phyloP scores from a whole-genome alignment of 2,329 filamentous ascomycete species.

The Tolypocladium album region DNA sequence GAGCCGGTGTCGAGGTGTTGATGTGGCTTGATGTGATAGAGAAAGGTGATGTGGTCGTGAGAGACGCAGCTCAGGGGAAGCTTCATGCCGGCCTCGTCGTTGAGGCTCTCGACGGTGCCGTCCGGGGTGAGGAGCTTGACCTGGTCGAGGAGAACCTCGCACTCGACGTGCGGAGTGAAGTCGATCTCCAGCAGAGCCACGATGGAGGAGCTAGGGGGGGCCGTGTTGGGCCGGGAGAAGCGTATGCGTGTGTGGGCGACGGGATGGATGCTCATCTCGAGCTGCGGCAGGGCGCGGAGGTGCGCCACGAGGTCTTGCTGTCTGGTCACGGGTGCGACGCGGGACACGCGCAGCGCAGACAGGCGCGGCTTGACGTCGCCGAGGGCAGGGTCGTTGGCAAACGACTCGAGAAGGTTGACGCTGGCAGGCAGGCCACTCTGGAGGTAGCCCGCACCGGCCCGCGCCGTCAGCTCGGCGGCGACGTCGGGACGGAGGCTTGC shows the following conservation, averaged over 20 bases:
- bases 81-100: conserved; percentile 32
- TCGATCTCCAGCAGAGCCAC: conserved; percentile 66
- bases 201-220: conserved; percentile 47
- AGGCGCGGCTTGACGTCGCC: conserved; percentile 53
- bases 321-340: conserved; percentile 58
- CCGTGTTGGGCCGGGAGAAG: conserved; percentile 53
- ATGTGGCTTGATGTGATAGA: conserved; percentile 54
- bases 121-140: conserved; percentile 47
- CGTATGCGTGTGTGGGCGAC: conserved; percentile 63
- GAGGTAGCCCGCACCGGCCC: conserved; percentile 48
- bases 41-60: conserved; percentile 64
- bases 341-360: conserved; percentile 63
- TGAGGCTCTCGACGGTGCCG: conserved; percentile 48
- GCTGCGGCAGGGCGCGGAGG: conserved; percentile 51
- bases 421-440: conserved; percentile 58
- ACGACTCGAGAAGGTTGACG: conserved; percentile 67
- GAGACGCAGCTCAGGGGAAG: conserved; percentile 53
- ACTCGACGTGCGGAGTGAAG: conserved; percentile 59
- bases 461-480: conserved; percentile 13
- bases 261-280: conserved; percentile 55
- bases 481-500: conserved; percentile 46
- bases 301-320: conserved; percentile 51
- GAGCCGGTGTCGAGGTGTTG: conserved; percentile 32
- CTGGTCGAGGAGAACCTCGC: conserved; percentile 49
- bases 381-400: conserved; percentile 54